Evolutionary conservation across 1,284 basidiomycete genomes (phyloP), one percentile per base, ranked within the genome.

Genomic region (Hemileia vastatrix): DNA sequence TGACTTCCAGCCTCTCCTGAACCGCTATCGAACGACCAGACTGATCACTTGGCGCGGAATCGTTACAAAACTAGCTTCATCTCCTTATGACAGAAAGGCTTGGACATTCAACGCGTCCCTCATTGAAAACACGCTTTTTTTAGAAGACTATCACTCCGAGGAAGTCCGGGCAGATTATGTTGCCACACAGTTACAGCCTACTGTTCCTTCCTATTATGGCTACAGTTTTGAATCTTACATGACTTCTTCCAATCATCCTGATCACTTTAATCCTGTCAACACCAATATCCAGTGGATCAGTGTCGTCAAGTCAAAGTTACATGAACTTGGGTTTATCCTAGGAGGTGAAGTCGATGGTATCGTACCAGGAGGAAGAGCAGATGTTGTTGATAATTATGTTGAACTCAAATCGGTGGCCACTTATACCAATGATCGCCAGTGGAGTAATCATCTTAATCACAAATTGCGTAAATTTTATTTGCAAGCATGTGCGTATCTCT

Each of bases 401-500:
- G 59, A 62, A 51, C 49, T 62, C 21, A 62, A 62, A 55, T 55
- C 52, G 2, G 19, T 23, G 13, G 33, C 47, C 18, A 18, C 18
- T 13, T 43, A 45, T 6, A 27, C 53, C 21, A 33, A 24, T 9
- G 59, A 62, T 15, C 52, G 59, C 5, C 44, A 62, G 23, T 8
- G 47, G 8, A 24, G 52, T n/a, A 62, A 19, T 2, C 21, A 55
- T 11, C 31, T 55, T 33, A 43, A 53, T 6, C 55, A 32, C 45
- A 62, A 62, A 32, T 49, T 62, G 53, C 45, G 54, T 3, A 62
- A 62, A 45, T 62, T 62, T 40, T 62, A 53, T 52, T 36, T 62
- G 2, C 59, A 62, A 55, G 54, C 59, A 19, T 62, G 59, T 62
- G 21, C 32, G 40, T 11, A 15, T 19, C 15, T 31, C 21, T 19